Base-by-base conservation (phyloP, 352 stramenopile genomes). In the Pythium guiyangense region DNA sequence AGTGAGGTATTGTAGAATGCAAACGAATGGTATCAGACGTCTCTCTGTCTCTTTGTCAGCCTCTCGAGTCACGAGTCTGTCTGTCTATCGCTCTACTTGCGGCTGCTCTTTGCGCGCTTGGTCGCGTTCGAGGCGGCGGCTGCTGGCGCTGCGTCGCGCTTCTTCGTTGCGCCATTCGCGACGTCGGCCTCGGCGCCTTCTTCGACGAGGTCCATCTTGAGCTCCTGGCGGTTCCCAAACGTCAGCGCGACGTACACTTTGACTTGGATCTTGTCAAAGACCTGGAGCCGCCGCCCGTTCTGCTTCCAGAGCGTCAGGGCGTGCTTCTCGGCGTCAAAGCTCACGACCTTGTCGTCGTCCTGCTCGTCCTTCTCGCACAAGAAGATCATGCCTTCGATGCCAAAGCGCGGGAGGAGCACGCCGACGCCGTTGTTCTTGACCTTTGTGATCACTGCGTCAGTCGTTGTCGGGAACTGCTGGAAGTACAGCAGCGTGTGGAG, bases 401-500 rank as follows among this genome's bases (percentile, higher is more conserved):
- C 97, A 70, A 98, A 99, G 42, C 96, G 74, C n/a, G 97, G 97
- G 52, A 99, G 79, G 60, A 99, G 82, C 14, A 99, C 96, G 18
- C 83, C 89, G 15, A 99, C 83, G n/a, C 81, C 86, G 53, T 96
- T 97, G 54, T 96, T 92, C 70, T 93, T 90, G 18, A 99, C 90
- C 74, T 96, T 96, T 34, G 98, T 92, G 42, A 99, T 90, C 55
- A 99, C 96, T 3, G 96, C 94, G 45, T 96, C 84, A 31, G 86
- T 90, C 27, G 67, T 68, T 1, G 84, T 94, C 12, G 84, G 78
- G 59, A 81, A 90, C 50, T 92, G 75, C 59, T 85, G 66, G 79
- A 99, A 99, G 77, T 99, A 99, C 31, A 99, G 84, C 17, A 98
- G 63, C 53, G 97, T 99, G 70, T 99, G 95, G 26, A 99, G 73